These are phyloP conservation scores for Poronia punctata DNA, from an alignment of 495 filamentous ascomycete species.

Conservation along the genomic window DNA sequence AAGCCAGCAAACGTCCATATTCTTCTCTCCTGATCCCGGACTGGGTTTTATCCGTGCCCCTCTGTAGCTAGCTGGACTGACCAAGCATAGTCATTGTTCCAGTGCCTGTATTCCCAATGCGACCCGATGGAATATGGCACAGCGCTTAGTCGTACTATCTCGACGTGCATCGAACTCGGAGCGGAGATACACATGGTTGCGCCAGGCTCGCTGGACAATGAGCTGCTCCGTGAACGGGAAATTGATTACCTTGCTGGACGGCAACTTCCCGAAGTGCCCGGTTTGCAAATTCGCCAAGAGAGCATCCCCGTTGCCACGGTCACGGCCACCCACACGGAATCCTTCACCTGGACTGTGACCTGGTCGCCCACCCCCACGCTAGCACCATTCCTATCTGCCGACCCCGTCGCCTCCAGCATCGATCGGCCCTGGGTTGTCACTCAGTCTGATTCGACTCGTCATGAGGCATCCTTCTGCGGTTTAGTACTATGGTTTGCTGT, in stretches of 20 bases:
- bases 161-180: constrained; percentile 20
- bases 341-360: constrained; percentile 14
- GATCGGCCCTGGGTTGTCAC: constrained; percentile 23
- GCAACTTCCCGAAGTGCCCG: constrained; percentile 18
- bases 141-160: constrained; percentile 20
- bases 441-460: constrained; percentile 8
- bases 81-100: constrained; percentile 18
- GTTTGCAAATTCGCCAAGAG: constrained; percentile 20
- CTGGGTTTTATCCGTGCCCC: no score
- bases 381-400: constrained; percentile 11
- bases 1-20: no score
- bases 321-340: constrained; percentile 17
- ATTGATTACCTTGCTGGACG: constrained; percentile 28
- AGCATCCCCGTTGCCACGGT: constrained; percentile 13
- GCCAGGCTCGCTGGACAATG: constrained; percentile 19
- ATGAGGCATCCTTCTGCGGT: constrained; percentile 17
- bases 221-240: constrained; percentile 25
- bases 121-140: constrained; percentile 20
- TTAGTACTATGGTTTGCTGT: constrained; percentile 20
- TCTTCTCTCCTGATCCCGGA: no score
- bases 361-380: constrained; percentile 9
- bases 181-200: constrained; percentile 25
- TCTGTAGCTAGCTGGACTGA: not conserved
- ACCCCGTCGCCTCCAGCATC: constrained; percentile 10
- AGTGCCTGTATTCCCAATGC: constrained; percentile 26